Base-by-base conservation (phyloP, 1,284 basidiomycete species). In the Grifola frondosa region DNA sequence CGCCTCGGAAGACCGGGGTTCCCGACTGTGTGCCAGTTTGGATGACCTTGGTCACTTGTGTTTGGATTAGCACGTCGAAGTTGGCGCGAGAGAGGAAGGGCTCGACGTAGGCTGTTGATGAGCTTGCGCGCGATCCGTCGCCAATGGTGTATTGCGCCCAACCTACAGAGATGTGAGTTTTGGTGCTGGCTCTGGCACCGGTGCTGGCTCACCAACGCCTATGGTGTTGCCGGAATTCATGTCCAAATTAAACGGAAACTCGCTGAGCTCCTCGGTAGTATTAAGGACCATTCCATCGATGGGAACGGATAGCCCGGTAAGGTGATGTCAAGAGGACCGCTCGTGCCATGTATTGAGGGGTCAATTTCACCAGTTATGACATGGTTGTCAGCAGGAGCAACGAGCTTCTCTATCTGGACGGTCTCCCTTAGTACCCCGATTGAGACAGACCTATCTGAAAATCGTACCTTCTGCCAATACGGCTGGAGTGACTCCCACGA, bases 41-140 rank as follows among this genome's bases (percentile, higher is more conserved):
- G 10, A 72, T 19, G 1, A 77, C 44, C 30, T 64, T 63, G 2
- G 64, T 69, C 6, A 69, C 74, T 19, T 64, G 65, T 2, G 69
- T 64, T 34, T 72, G 62, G 17, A 74, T 46, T 1, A 75, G 56
- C 22, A 77, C 60, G 39, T 71, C 66, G 4, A 77, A 46, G 48
- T 76, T 77, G 5, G 60, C 48, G 9, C 71, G 53, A 25, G 49
- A 49, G 6, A 62, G 46, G 4, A 57, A 46, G 12, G 65, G 61
- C 2, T 57, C 51, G n/a, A 77, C 44, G 38, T 64, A 66, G 13
- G 58, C 58, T 12, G 50, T 52, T 4, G 61, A 52, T n/a, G 61
- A 53, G 50, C 29, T 64, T 52, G n/a, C 66, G 57, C 30, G 63
- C 45, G 42, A 63, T 58, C 59, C 59, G 9, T 46, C 44, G 3